phyloP scores from a whole-genome alignment of 192 early-diverging fungal species.

The Hyaloraphidium curvatum region DNA sequence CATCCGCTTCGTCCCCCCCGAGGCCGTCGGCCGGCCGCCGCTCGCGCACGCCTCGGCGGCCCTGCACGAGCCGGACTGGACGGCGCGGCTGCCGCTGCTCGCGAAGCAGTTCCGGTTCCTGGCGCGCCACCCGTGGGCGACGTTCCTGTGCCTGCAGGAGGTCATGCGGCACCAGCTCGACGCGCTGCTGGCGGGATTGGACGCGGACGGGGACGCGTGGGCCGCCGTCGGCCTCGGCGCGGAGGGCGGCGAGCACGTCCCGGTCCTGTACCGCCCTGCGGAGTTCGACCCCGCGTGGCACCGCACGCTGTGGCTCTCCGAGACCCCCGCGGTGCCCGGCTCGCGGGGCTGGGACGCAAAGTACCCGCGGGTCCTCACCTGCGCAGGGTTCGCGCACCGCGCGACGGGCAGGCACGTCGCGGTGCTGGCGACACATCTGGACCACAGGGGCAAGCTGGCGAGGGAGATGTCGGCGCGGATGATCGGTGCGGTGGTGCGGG shows the following conservation, averaged over 20 bases:
- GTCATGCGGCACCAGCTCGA: no score
- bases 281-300: background rate
- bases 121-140: no score
- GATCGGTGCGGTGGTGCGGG: background rate
- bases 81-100: no score
- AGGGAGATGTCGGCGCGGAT: background rate
- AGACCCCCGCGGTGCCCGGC: background rate
- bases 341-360: constrained; percentile 1
- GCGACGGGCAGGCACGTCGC: background rate
- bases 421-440: background rate
- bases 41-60: no score
- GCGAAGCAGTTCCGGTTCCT: no score
- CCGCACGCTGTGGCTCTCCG: background rate
- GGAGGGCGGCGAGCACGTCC: background rate
- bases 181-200: no score
- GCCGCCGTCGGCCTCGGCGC: no score
- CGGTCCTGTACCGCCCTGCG: background rate
- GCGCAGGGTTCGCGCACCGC: background rate
- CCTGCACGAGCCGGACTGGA: no score
- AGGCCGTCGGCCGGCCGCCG: no score
- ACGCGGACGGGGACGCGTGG: no score
- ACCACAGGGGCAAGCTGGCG: background rate
- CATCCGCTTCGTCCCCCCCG: no score
- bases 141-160: no score
- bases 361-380: background rate